Base-by-base conservation (phyloP, 805 yeast genomes). In the Metschnikowia aberdeeniae region DNA sequence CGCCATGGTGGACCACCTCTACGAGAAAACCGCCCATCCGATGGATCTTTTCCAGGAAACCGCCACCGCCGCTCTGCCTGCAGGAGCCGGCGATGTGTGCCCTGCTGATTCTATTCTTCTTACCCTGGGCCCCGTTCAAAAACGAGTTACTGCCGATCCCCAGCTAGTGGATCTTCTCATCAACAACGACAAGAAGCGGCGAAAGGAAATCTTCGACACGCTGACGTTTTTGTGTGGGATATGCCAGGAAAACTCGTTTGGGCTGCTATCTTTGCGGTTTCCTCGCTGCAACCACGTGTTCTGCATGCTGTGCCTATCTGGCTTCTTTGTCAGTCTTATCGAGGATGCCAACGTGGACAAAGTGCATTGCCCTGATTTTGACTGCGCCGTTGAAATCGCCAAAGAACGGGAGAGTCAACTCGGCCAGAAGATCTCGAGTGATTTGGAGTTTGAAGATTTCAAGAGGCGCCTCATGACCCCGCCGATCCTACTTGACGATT, bases 321-420 rank as follows among this genome's bases (percentile, higher is more conserved):
- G 43, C 19, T 55, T 51, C 41, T 53, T 52, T 40, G 26, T 29
- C 14, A 59, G 68, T 3, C 59, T 63, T 36, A 79, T 81, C 10
- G 55, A 54, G 6, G 57, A 70, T 4, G 86, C 83, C 3, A 76
- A 75, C 30, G 67, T 78, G 4, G 70, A 70, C 13, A 73, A 65
- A 37, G 63, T 82, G 1, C 81, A 80, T 56, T 82, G 87, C 53
- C 86, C 86, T 1, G 72, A 78, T 37, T 76, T 73, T 51, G 71
- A 68, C 32, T 76, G 80, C 45, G 72, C 77, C 3, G 66, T 60
- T 44, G 30, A 32, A 9, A 51, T 46, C 24, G 56, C 54, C 29
- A 37, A 49, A 13, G 41, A 45, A 14, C 45, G 58, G 26, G 53
- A 59, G 37, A 6, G 26, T 4, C 40, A 17, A 11, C 9, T 36